Percentiles rank a stretch among this genome's conserved stretches.
These are phyloP conservation scores for Vicia faba DNA, from an alignment of 306 rosid species.

Conservation along the genomic window DNA sequence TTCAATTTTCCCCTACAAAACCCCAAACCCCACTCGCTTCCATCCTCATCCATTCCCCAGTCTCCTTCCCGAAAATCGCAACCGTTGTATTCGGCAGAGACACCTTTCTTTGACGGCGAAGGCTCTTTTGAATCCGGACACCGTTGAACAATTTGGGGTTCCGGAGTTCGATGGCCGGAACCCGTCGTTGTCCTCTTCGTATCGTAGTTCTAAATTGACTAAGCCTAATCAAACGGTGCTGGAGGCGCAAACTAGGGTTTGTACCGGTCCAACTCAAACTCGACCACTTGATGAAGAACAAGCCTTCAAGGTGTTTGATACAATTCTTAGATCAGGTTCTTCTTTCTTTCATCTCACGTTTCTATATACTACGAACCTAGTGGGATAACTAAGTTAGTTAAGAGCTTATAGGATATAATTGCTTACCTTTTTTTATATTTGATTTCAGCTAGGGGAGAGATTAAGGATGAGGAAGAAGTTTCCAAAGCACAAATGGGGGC, in stretches of 20 bases:
- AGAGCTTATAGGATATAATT: background rate
- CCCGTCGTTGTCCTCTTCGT: slow-evolving; percentile 77
- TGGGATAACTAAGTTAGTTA: background rate
- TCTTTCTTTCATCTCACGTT: background rate
- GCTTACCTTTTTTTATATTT: background rate
- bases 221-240: slow-evolving; percentile 80
- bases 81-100: slow-evolving; percentile 33
- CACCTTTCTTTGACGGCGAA: slow-evolving; percentile 35
- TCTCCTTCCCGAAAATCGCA: slow-evolving; percentile 37
- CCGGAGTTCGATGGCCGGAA: slow-evolving; percentile 60
- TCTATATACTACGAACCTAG: background rate
- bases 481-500: slow-evolving; percentile 92
- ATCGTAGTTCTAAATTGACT: slow-evolving; percentile 52
- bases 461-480: slow-evolving; percentile 67
- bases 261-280: slow-evolving; percentile 93
- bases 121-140: slow-evolving; percentile 55
- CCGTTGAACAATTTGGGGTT: slow-evolving; percentile 60
- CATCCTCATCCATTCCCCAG: slow-evolving; percentile 35
- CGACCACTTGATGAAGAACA: slow-evolving; percentile 78
- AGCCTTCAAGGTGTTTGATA: slow-evolving; percentile 79
- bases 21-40: slow-evolving; percentile 34
- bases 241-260: slow-evolving; percentile 93
- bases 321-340: slow-evolving; percentile 82
- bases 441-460: slow-evolving; percentile 68
- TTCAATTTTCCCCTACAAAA: slow-evolving; percentile 38